Evolutionary conservation across 2,329 filamentous ascomycete genomes (phyloP).

Genomic region (Capronia epimyces): DNA sequence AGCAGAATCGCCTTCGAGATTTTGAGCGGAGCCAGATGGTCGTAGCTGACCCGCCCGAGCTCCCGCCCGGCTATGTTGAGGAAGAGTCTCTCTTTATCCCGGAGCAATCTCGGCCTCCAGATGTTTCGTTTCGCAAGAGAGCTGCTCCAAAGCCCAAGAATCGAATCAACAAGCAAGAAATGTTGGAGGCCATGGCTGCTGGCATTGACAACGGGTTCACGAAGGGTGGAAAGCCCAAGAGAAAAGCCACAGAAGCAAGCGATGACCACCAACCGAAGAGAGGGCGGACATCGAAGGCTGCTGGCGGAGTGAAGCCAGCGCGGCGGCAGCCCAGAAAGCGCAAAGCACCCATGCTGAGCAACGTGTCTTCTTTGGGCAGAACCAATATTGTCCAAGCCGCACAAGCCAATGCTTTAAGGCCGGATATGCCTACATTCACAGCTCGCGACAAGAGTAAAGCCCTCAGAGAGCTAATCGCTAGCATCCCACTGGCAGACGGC

Average conservation of each 20-base stretch:
- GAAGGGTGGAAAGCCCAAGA: slow-evolving; percentile 10
- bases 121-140: slow-evolving; percentile 7
- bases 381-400: slow-evolving; percentile 30
- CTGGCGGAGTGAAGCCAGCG: not conserved
- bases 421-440: slow-evolving; percentile 29
- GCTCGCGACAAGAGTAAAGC: slow-evolving; percentile 30
- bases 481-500: slow-evolving; percentile 31
- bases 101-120: not conserved
- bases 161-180: slow-evolving; percentile 12
- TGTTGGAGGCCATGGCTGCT: slow-evolving; percentile 15
- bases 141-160: slow-evolving; percentile 13
- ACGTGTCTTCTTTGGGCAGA: slow-evolving; percentile 25
- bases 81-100: slow-evolving; percentile 22
- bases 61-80: slow-evolving; percentile 12
- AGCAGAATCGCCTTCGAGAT: slow-evolving; percentile 15
- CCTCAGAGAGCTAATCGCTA: slow-evolving; percentile 33
- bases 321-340: not conserved
- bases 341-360: slow-evolving; percentile 17
- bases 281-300: not conserved
- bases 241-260: slow-evolving; percentile 5
- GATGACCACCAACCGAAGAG: slow-evolving; percentile 5
- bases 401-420: slow-evolving; percentile 29
- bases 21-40: slow-evolving; percentile 12
- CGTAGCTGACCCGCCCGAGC: not conserved
- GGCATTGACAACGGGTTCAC: slow-evolving; percentile 8